Evolutionary conservation across 345 rosid species (phyloP).

Genomic region (Eucalyptus albens): DNA sequence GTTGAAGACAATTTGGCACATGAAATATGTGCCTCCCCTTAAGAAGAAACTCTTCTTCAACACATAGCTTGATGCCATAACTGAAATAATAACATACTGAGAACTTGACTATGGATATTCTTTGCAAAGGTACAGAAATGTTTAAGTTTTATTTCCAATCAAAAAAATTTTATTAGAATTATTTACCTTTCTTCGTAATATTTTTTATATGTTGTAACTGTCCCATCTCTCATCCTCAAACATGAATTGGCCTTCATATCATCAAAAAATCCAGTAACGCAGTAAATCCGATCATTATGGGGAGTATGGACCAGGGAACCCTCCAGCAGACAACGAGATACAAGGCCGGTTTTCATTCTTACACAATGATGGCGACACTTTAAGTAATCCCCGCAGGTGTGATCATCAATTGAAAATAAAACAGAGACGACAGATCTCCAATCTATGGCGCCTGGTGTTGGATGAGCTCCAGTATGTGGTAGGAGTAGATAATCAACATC

Average conservation of each 20-base stretch:
- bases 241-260: slow-evolving; percentile 39
- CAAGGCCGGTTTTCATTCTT: slow-evolving; percentile 32
- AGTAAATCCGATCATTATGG: slow-evolving; percentile 52
- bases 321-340: slow-evolving; percentile 35
- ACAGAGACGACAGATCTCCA: slow-evolving; percentile 48
- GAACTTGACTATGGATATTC: not conserved
- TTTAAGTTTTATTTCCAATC: not conserved
- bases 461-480: slow-evolving; percentile 16
- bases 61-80: slow-evolving; percentile 28
- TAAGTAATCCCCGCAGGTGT: slow-evolving; percentile 6
- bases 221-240: slow-evolving; percentile 28
- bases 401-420: slow-evolving; percentile 8
- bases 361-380: slow-evolving; percentile 9
- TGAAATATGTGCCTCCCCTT: slow-evolving; percentile 47
- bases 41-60: slow-evolving; percentile 26
- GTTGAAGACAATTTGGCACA: slow-evolving; percentile 32
- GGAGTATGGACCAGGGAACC: slow-evolving; percentile 71
- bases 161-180: not conserved
- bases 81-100: slow-evolving; percentile 15
- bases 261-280: slow-evolving; percentile 28
- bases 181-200: slow-evolving; percentile 39
- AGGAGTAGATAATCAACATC: slow-evolving; percentile 59
- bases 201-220: slow-evolving; percentile 28
- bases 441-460: slow-evolving; percentile 11
- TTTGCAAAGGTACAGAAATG: not conserved